phyloP scores from a whole-genome alignment of 495 filamentous ascomycete species.

The Penicillium arizonense region DNA sequence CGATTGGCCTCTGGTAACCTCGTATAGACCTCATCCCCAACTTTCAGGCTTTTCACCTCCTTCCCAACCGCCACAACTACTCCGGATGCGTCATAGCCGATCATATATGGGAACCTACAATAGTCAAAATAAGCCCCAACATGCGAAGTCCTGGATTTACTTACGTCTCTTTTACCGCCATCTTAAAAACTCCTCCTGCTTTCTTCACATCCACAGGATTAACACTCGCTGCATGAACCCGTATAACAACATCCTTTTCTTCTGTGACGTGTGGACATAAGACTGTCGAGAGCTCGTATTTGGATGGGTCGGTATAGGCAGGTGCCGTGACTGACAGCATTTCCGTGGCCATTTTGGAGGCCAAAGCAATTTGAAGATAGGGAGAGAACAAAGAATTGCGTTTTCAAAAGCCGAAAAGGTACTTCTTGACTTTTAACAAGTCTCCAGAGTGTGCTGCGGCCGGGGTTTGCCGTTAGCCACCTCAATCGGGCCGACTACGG shows the following conservation, averaged over 20 bases:
- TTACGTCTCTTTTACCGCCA: conserved; percentile 26
- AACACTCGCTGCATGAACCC: conserved; percentile 47
- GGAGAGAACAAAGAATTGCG: too few relatives aligned
- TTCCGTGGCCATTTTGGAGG: background rate
- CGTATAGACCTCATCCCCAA: conserved; percentile 53
- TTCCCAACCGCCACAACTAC: conserved; percentile 43
- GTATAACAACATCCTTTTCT: conserved; percentile 49
- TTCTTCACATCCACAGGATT: conserved; percentile 52
- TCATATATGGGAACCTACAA: conserved; percentile 36
- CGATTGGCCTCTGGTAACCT: conserved; percentile 28
- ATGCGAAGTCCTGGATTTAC: background rate
- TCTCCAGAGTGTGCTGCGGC: too few relatives aligned
- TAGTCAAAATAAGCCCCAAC: background rate
- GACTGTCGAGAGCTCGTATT: conserved; percentile 42
- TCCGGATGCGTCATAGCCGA: conserved; percentile 49
- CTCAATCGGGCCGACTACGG: too few relatives aligned
- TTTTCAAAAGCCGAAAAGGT: too few relatives aligned
- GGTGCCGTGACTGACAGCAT: conserved; percentile 50
- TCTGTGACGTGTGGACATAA: conserved; percentile 37
- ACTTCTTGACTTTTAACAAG: too few relatives aligned
- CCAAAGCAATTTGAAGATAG: too few relatives aligned
- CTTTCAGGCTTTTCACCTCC: conserved; percentile 39
- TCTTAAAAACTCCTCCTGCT: conserved; percentile 30
- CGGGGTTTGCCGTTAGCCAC: too few relatives aligned
- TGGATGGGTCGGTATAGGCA: conserved; percentile 38